Base-by-base conservation (phyloP, 2,329 filamentous ascomycete genomes). In the Bisporella sp. region DNA sequence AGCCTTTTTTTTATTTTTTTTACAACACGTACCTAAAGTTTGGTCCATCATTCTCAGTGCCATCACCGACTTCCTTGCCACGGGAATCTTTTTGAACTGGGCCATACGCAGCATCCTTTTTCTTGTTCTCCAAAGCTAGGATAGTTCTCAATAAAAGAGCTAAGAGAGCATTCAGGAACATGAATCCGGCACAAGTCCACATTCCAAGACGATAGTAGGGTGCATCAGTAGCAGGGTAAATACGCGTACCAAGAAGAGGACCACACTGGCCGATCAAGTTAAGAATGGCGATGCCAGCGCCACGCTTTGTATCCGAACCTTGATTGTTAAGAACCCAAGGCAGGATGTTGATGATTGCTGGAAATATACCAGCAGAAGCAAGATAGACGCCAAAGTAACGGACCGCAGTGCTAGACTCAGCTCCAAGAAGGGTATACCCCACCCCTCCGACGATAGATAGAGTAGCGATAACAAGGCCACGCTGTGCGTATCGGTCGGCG, bases 311-410 rank as follows among this genome's bases (percentile, higher is more conserved):
- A 60, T 84, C 81, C 35, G 72, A 79, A 13, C 82, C 82, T 63
- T 86, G 81, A 62, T 86, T 87, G 64, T 85, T 81, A 3, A 83
- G 67, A 2, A 84, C 82, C 63, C 84, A 85, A 0, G 84, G 82
- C 42, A 88, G 76, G 7, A 84, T 82, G 54, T 86, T 85, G 6
- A 80, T 79, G 40, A 88, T 80, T 60, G 77, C 79, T 0, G 83
- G 79, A 41, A 88, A 82, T 30, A 87, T 76, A n/a, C 80, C 80
- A 6, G 71, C 73, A 1, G 79, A 75, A 12, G 78, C 77, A 63
- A 77, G 59, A 51, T 72, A 76, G 2, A 73, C 69, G 5, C 68
- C 71, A 0, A 71, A 65, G 53, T 76, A 77, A 13, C 73, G 70
- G 41, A 70, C 65, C 1, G 59, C 68, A 4, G 69, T 66, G 31